Base-by-base conservation (phyloP, 352 stramenopile genomes). In the Halophytophthora polymorphica region DNA sequence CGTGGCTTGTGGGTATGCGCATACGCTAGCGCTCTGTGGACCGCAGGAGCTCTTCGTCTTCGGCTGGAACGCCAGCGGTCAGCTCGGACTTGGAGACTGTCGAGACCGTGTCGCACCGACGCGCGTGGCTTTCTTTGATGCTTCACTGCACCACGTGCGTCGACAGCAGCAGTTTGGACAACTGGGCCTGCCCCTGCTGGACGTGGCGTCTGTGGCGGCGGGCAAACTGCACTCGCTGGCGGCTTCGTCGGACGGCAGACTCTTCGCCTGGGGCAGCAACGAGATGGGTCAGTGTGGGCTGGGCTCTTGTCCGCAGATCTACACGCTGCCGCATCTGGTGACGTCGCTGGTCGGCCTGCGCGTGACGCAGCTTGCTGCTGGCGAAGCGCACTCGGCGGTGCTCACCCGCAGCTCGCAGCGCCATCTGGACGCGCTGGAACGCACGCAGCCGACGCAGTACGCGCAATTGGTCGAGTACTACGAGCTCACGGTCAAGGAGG, bases 221-320 rank as follows among this genome's bases (percentile, higher is more conserved):
- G 80, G 80, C 6, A 83, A 76, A 21, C 44, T 68, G 8, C 77
- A 91, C 53, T 91, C 80, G 19, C 48, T 88, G 0, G 71, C 50
- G 11, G 65, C 59, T 15, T 61, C 67, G 10, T 59, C 73, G 23
- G 80, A 91, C 45, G 67, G 62, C 12, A 61, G 72, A 7, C 46
- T 89, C 4, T 88, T 87, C 44, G 73, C 80, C 0, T 91, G 80
- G 80, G 80, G 80, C 1, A 84, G 70, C 40, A 77, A 88, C 41
- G 80, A 89, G 53, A 71, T 89, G 25, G 76, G 80, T 12, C 80
- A 91, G 61, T 91, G 80, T 35, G 77, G 80, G 37, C 43, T 91
- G 29, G 70, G 65, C 2, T 60, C 69, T n/a, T 88, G 77, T 52
- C 75, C 80, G 19, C 77, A 91, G 51, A 71, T 88, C 28, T 91